These are phyloP conservation scores for Beauveria pseudobassiana DNA, from an alignment of 2,329 filamentous ascomycete genomes.

Conservation along the genomic window DNA sequence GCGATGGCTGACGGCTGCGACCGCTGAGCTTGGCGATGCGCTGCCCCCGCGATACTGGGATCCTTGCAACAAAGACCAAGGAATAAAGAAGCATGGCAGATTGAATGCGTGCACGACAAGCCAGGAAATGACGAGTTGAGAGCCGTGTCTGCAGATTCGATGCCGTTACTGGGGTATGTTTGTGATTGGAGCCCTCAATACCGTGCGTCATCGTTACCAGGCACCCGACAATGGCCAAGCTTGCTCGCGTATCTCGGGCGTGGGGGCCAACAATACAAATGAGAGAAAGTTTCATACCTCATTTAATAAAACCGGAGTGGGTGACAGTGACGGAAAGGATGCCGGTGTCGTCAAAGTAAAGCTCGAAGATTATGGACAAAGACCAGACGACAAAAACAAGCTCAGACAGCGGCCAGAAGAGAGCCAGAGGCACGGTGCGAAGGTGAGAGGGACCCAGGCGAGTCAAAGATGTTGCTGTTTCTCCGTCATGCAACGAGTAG, in stretches of 20 bases:
- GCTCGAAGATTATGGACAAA: background rate
- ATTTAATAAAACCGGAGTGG: conserved; percentile 4
- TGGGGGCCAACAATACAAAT: background rate
- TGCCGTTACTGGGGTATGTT: conserved; percentile 6
- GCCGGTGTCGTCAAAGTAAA: background rate
- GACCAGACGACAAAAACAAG: conserved; percentile 9
- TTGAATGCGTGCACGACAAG: background rate
- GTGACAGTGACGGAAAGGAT: background rate
- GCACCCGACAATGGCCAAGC: background rate
- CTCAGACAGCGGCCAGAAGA: conserved; percentile 14
- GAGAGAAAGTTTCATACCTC: conserved; percentile 10
- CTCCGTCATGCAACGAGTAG: background rate
- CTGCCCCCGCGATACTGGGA: background rate
- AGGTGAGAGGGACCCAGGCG: background rate
- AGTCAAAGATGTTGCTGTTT: background rate
- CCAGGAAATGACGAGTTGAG: background rate
- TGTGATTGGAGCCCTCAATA: conserved; percentile 8
- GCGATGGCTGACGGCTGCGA: background rate
- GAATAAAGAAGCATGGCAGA: background rate
- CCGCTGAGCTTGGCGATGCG: background rate
- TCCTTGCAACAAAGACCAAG: background rate
- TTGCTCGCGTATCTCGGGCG: background rate
- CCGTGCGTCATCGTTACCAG: conserved; percentile 1
- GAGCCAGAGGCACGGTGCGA: background rate
- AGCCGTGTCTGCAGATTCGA: background rate